Percentiles rank a stretch among this genome's conserved stretches.
Evolutionary conservation across 2,329 filamentous ascomycete genomes (phyloP).

Genomic region (Ophiosphaerella herpotricha): DNA sequence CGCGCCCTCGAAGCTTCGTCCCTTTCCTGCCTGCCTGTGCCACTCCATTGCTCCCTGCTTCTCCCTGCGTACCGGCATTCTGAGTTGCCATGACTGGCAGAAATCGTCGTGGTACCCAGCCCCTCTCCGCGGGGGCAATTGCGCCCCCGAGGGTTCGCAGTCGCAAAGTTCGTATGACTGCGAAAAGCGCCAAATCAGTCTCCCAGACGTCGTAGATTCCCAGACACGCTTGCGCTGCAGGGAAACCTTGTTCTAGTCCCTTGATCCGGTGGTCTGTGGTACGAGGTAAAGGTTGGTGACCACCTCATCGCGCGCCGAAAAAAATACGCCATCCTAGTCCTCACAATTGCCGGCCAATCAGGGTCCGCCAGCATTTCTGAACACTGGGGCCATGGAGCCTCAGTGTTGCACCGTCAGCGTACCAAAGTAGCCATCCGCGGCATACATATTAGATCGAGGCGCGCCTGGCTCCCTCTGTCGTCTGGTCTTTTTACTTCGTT

Average conservation of each 20-base stretch:
- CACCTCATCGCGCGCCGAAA: conserved; percentile 8
- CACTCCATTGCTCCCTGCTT: conserved; percentile 10
- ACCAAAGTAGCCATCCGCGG: neutral
- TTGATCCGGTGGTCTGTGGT: too few relatives aligned
- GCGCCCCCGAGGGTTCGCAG: conserved; percentile 28
- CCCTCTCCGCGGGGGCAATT: conserved; percentile 15
- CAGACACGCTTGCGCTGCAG: too few relatives aligned
- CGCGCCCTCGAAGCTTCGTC: conserved; percentile 76
- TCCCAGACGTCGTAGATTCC: neutral
- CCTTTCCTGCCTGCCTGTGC: conserved; percentile 14
- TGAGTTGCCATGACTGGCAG: conserved; percentile 23
- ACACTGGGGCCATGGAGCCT: conserved; percentile 3
- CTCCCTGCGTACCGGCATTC: conserved; percentile 9
- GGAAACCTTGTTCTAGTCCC: neutral
- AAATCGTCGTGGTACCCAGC: conserved; percentile 10
- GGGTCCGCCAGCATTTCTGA: conserved; percentile 12
- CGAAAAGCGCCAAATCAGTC: neutral
- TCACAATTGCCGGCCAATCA: conserved; percentile 18
- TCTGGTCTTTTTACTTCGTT: neutral
- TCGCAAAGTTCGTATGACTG: conserved; percentile 25
- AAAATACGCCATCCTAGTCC: conserved; percentile 16
- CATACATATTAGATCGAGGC: conserved; percentile 1
- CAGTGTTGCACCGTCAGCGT: conserved; percentile 8
- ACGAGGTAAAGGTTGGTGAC: too few relatives aligned
- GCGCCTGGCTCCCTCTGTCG: neutral